Percentiles rank a stretch among this genome's conserved stretches.
Conservation (phyloP, 2,329 filamentous ascomycete species). For the Botryotinia narcissicola region DNA sequence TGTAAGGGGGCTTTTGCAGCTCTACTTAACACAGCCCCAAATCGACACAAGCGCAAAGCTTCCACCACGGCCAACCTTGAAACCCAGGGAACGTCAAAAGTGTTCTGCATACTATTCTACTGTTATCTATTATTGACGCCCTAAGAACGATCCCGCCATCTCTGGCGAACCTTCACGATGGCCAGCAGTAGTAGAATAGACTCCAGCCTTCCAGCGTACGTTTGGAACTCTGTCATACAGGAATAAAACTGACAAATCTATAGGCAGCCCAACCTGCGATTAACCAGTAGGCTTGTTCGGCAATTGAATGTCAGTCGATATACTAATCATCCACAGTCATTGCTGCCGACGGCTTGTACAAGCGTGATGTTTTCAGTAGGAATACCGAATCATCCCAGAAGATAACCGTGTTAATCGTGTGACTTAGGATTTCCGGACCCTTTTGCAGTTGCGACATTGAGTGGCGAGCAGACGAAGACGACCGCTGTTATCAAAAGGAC, state of each 20-base stretch:
- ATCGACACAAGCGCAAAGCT: constrained; percentile 19
- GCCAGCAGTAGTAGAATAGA: constrained; percentile 51
- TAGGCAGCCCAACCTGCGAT: constrained; percentile 82
- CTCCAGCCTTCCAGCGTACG: constrained; percentile 62
- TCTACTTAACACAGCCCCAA: constrained; percentile 22
- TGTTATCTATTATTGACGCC: constrained; percentile 34
- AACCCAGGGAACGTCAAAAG: constrained; percentile 14
- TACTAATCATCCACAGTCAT: constrained; percentile 68
- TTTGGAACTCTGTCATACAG: constrained; percentile 34
- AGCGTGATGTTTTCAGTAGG: constrained; percentile 98
- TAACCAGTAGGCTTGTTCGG: constrained; percentile 70
- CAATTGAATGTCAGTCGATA: not conserved
- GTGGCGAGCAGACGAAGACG: constrained; percentile 98
- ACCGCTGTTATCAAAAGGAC: constrained; percentile 96
- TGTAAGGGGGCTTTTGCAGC: constrained; percentile 16
- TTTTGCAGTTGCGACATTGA: constrained; percentile 94
- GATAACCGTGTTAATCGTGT: constrained; percentile 25
- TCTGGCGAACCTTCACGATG: constrained; percentile 43
- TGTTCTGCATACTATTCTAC: constrained; percentile 21
- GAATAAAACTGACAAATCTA: constrained; percentile 31
- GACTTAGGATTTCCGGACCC: constrained; percentile 87
- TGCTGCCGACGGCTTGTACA: constrained; percentile 96
- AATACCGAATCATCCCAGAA: constrained; percentile 34
- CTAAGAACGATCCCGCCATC: constrained; percentile 36
- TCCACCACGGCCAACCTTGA: constrained; percentile 22